Evolutionary conservation across 2,329 filamentous ascomycete species (phyloP).

Genomic region (Rhytidhysteron rufulum): DNA sequence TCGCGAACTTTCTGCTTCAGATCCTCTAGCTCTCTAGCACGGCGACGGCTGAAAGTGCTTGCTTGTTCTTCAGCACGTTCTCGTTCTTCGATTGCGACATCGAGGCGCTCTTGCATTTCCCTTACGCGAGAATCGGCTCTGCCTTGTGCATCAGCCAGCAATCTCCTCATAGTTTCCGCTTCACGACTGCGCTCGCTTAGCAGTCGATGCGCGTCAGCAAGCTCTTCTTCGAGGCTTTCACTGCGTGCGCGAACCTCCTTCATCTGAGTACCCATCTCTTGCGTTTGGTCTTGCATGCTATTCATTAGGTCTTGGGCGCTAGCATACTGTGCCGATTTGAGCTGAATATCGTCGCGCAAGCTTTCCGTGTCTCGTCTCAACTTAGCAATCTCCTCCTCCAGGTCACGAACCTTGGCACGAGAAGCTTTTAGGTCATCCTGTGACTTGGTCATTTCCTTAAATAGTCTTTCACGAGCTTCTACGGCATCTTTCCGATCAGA

Average conservation of each 20-base stretch:
- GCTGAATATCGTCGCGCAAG: conserved; percentile 73
- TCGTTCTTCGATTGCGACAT: conserved; percentile 86
- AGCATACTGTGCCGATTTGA: conserved; percentile 80
- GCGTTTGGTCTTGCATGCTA: conserved; percentile 89
- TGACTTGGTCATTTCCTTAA: conserved; percentile 65
- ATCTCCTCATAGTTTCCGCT: conserved; percentile 87
- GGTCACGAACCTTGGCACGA: conserved; percentile 59
- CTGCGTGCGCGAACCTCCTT: conserved; percentile 80
- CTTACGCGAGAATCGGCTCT: conserved; percentile 76
- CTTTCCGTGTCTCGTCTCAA: conserved; percentile 64
- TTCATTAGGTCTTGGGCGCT: conserved; percentile 81
- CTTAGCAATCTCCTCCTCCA: conserved; percentile 71
- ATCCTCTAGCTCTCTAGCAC: conserved; percentile 81
- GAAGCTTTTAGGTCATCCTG: conserved; percentile 65
- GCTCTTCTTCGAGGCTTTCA: conserved; percentile 86
- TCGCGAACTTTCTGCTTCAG: conserved; percentile 75
- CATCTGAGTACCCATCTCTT: conserved; percentile 84
- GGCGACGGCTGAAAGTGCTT: conserved; percentile 69
- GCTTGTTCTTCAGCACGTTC: conserved; percentile 91
- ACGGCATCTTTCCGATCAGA: conserved; percentile 74
- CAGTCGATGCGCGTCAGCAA: conserved; percentile 81
- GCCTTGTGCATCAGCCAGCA: conserved; percentile 82
- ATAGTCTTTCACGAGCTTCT: conserved; percentile 67
- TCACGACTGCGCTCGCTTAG: conserved; percentile 86
- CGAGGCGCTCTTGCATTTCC: conserved; percentile 85